These are phyloP conservation scores for Penicillium subrubescens DNA, from an alignment of 495 filamentous ascomycete species.

Conservation along the genomic window DNA sequence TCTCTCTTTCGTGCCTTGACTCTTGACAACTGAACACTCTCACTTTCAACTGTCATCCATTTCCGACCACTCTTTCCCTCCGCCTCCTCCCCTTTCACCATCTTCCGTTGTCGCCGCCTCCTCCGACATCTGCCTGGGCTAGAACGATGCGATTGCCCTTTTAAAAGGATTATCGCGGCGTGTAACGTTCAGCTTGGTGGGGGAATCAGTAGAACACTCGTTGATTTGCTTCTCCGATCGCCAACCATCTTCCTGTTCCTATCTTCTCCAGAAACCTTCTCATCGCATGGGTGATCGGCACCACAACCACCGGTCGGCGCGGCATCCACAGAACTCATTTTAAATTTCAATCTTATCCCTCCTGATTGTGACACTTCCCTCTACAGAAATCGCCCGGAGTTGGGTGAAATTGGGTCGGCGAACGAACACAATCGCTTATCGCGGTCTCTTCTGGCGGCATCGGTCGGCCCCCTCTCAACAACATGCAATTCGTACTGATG, in stretches of 20 bases:
- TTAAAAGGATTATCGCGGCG: slow-evolving; percentile 9
- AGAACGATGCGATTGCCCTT: slow-evolving; percentile 19
- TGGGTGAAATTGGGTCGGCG: not conserved
- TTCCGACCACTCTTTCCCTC: not conserved
- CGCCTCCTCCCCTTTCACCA: not conserved
- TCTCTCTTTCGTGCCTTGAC: slow-evolving; percentile 13
- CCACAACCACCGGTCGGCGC: slow-evolving; percentile 23
- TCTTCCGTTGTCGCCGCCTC: not conserved
- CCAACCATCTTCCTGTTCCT: not conserved
- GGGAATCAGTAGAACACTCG: slow-evolving; percentile 13
- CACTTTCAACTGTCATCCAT: not conserved
- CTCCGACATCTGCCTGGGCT: not conserved
- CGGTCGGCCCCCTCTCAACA: not conserved
- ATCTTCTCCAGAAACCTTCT: not conserved
- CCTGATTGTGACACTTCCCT: slow-evolving; percentile 8
- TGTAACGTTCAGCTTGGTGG: slow-evolving; percentile 14
- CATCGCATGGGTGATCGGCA: slow-evolving; percentile 20
- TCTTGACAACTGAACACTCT: not conserved
- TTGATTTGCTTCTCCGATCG: slow-evolving; percentile 2
- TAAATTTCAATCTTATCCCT: not conserved
- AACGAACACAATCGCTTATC: not conserved
- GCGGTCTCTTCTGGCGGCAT: not conserved
- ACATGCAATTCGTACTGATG: slow-evolving; percentile 20
- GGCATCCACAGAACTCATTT: slow-evolving; percentile 7
- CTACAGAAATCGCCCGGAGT: not conserved